A percentile compares a stretch with the other conserved stretches of the same genome.
These are phyloP conservation scores for Medicago truncatula DNA, from an alignment of 306 rosid genomes.

Conservation along the genomic window DNA sequence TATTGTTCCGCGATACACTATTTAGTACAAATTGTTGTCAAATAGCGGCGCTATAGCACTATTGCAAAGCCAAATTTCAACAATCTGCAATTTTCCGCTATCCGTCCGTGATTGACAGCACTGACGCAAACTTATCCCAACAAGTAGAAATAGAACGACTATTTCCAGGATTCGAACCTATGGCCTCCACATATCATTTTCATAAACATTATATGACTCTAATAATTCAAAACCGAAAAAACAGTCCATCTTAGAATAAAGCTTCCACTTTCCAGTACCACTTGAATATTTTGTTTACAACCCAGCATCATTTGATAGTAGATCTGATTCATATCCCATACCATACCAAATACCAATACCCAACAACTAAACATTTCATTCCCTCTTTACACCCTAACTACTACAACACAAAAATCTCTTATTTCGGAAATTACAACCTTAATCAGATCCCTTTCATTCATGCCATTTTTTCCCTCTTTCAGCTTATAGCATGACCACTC, in stretches of 20 bases:
- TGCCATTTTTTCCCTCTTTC: not conserved
- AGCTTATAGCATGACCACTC: too few species aligned
- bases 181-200: not conserved
- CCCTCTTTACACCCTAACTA: not conserved
- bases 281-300: not conserved
- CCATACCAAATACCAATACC: not conserved
- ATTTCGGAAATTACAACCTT: not conserved
- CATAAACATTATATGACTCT: not conserved
- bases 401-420: not conserved
- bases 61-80: too few species aligned
- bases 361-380: not conserved
- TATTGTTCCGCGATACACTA: too few species aligned
- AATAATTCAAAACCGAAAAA: not conserved
- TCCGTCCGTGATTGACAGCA: too few species aligned
- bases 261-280: not conserved
- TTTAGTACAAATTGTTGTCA: too few species aligned
- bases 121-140: not conserved
- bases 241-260: not conserved
- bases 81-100: too few species aligned
- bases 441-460: not conserved
- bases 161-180: not conserved
- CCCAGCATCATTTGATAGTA: not conserved
- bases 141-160: too few species aligned
- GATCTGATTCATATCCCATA: slow-evolving; percentile 1
- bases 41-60: too few species aligned